Evolutionary conservation across 352 stramenopile genomes (phyloP).

Genomic region (Elongisporangium senticosum): DNA sequence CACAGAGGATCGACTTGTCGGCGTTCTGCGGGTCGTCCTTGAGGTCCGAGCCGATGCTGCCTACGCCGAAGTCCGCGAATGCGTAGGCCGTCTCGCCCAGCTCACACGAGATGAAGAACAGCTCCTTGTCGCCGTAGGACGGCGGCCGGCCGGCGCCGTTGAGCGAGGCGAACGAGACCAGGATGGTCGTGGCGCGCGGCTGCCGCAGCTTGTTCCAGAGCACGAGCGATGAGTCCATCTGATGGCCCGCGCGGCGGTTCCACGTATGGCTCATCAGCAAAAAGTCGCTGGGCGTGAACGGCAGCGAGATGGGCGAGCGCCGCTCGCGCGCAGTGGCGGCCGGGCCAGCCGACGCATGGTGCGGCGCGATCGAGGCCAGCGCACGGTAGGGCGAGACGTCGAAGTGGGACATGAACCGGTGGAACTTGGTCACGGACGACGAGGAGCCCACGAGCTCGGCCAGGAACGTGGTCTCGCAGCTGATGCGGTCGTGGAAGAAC

Average conservation of each 20-base stretch:
- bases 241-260: constrained; percentile 21
- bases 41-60: constrained; percentile 18
- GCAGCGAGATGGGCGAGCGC: background rate
- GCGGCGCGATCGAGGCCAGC: constrained; percentile 20
- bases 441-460: constrained; percentile 10
- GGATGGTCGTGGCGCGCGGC: constrained; percentile 23
- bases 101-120: constrained; percentile 37
- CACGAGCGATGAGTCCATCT: constrained; percentile 28
- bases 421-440: constrained; percentile 21
- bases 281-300: constrained; percentile 19
- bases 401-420: constrained; percentile 34
- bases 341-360: constrained; percentile 7
- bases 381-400: constrained; percentile 31
- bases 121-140: constrained; percentile 30
- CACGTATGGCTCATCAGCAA: constrained; percentile 16
- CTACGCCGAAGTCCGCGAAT: constrained; percentile 27
- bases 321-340: background rate
- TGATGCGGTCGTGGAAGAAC: constrained; percentile 53
- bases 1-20: constrained; percentile 15
- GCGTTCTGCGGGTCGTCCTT: background rate
- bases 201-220: constrained; percentile 29
- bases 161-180: constrained; percentile 21
- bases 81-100: constrained; percentile 24
- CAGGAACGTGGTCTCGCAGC: constrained; percentile 27
- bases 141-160: constrained; percentile 11